Conservation (phyloP, 345 rosid species). For the Eutrema heterophyllum region DNA sequence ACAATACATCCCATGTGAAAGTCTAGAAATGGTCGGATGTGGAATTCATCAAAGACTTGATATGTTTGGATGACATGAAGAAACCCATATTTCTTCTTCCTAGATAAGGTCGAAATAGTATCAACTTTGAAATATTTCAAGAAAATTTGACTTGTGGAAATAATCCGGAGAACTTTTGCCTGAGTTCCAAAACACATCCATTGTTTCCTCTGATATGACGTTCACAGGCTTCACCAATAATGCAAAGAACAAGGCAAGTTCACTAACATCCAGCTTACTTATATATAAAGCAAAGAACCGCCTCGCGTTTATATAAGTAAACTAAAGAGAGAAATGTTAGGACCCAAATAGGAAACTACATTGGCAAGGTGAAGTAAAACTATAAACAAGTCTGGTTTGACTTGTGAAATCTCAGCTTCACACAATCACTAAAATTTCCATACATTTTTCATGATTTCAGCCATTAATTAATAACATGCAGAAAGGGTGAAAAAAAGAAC, state of each 20-base stretch:
- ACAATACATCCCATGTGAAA: constrained; percentile 73
- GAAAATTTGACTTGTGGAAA: constrained; percentile 37
- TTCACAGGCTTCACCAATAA: constrained; percentile 68
- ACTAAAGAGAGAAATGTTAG: too few relatives aligned
- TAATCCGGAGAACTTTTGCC: constrained; percentile 30
- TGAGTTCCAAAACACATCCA: constrained; percentile 36
- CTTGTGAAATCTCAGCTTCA: too few relatives aligned
- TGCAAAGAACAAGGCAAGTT: constrained; percentile 64
- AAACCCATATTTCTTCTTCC: constrained; percentile 63
- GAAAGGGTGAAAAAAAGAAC: too few relatives aligned
- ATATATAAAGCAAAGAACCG: constrained; percentile 68
- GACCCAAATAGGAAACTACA: too few relatives aligned
- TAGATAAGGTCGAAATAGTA: constrained; percentile 43
- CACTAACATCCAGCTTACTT: constrained; percentile 58
- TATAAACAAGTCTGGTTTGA: too few relatives aligned
- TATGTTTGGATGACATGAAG: constrained; percentile 69
- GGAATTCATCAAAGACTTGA: constrained; percentile 62
- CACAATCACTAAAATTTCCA: too few relatives aligned
- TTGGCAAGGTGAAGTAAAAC: too few relatives aligned
- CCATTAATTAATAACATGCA: too few relatives aligned
- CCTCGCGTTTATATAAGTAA: constrained; percentile 52
- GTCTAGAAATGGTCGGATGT: constrained; percentile 58
- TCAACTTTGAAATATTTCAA: constrained; percentile 49
- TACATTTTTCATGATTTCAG: too few relatives aligned
- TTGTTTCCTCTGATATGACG: constrained; percentile 41